Evolutionary conservation across 176 grass and related monocot species (phyloP).

Genomic region (Hordeum vulgare): MorexV3_pseudomolecules_assembly NC_058522.1:514670533-514671032

Average conservation of each 20-base stretch:
- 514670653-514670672: no score
- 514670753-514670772: no score
- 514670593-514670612: no score
- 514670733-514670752: no score
- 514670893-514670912: background rate
- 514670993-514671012: background rate
- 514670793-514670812: slow-evolving; percentile 20
- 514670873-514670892: background rate
- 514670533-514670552: no score
- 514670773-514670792: background rate
- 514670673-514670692: background rate
- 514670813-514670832: background rate
- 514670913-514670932: background rate
- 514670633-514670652: no score
- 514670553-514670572: no score
- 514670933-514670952: background rate
- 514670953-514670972: background rate
- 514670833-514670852: background rate
- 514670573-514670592: no score
- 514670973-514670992: background rate
- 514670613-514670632: no score
- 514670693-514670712: background rate
- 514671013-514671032: no score
- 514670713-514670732: background rate
- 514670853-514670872: background rate